Evolutionary conservation across 1,284 basidiomycete species (phyloP).

Genomic region (Cutaneotrichosporon dermatis): DNA sequence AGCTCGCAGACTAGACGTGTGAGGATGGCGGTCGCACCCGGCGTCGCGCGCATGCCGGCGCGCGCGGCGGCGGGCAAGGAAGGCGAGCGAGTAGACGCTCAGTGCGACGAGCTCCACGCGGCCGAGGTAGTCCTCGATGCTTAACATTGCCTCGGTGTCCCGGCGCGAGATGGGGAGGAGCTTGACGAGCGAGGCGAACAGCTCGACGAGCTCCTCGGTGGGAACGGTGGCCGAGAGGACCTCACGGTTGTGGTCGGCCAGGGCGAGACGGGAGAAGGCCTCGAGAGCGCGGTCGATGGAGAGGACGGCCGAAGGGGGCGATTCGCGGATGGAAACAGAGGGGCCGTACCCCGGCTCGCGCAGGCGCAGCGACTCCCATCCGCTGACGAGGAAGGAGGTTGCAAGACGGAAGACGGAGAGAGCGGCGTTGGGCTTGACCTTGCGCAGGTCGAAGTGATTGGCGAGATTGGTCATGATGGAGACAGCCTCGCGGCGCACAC

Average conservation of each 20-base stretch:
- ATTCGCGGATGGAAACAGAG: constrained; percentile 23
- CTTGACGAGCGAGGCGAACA: constrained; percentile 69
- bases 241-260: constrained; percentile 74
- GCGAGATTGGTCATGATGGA: constrained; percentile 67
- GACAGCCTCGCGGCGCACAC: constrained; percentile 72
- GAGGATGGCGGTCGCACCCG: constrained; percentile 47
- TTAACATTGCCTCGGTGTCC: constrained; percentile 63
- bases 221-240: constrained; percentile 63
- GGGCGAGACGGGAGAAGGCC: constrained; percentile 69
- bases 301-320: constrained; percentile 24
- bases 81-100: constrained; percentile 79
- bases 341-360: constrained; percentile 51
- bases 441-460: constrained; percentile 52
- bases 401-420: constrained; percentile 62
- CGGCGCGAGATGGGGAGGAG: constrained; percentile 72
- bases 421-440: constrained; percentile 51
- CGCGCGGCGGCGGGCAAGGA: constrained; percentile 71
- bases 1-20: constrained; percentile 49
- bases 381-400: constrained; percentile 60
- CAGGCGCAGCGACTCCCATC: constrained; percentile 57
- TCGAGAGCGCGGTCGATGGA: constrained; percentile 62
- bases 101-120: constrained; percentile 75
- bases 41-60: constrained; percentile 58
- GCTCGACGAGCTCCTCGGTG: constrained; percentile 56
- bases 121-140: constrained; percentile 63